Evolutionary conservation across 768 basidiomycete species (phyloP), one percentile per base, ranked within the genome.

Genomic region (Xerocomellus dryophilus): DNA sequence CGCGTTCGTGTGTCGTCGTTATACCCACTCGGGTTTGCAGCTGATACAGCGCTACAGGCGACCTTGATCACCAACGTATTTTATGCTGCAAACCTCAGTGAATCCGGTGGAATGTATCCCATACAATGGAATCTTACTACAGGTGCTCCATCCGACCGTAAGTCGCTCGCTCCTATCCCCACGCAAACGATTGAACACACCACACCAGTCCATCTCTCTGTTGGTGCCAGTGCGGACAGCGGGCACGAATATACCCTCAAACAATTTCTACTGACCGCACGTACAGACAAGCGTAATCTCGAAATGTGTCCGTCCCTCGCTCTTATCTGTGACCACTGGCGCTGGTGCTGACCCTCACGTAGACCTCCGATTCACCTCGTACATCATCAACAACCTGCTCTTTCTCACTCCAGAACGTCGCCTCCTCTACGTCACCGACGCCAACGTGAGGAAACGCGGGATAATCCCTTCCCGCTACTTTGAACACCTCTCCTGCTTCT

Each of bases 161-260:
- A 43, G 77, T 76, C 29, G 5, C 11, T 29, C 39, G 9, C 17
- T 31, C 18, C 15, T 48, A 29, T n/a, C 18, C 10, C 12, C 17
- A 9, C 5, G 3, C 27, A 17, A 23, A 48, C 7, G 31, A 41
- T 42, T 53, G 43, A 57, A 8, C 45, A 20, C 15, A 43, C 29
- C 36, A 55, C 27, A 21, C 8, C 51, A 47, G 76, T 60, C 14
- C 77, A 72, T 59, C 54, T 85, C 10, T 80, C 84, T 0, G 80
- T 88, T 12, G 88, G 86, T 27, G 81, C 78, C 11, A 73, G 76
- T 51, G 82, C 83, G 2, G 88, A 90, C 61, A 90, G 88, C 56
- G 80, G 78, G 2, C 88, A 90, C 60, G 88, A 90, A 71, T 90
- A 90, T 58, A 78, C 86, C 15, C 76, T 90, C 41, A 90, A 90